These are phyloP conservation scores for Coemansia sp. DNA, from an alignment of 192 early-diverging fungal genomes.

Conservation along the genomic window DNA sequence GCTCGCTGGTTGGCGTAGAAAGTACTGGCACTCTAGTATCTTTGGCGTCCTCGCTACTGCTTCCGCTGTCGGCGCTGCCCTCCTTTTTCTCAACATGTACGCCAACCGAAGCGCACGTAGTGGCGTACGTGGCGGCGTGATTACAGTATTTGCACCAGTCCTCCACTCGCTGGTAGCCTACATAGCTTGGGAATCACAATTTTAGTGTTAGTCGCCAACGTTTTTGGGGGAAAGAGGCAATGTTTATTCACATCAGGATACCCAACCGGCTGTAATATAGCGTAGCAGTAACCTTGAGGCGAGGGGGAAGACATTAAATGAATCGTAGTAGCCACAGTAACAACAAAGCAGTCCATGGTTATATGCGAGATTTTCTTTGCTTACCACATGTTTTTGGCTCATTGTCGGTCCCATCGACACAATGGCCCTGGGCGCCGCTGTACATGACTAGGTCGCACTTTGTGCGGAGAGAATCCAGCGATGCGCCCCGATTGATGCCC, in stretches of 20 bases:
- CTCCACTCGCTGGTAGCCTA: conserved; percentile 52
- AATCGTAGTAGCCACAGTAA: conserved; percentile 2
- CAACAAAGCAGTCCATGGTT: not conserved
- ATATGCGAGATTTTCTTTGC: conserved; percentile 1
- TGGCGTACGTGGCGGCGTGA: conserved; percentile 29
- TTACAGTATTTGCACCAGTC: conserved; percentile 55
- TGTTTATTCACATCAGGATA: not conserved
- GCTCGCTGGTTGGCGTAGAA: conserved; percentile 6
- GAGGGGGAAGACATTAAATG: not conserved
- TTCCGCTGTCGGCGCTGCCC: not conserved
- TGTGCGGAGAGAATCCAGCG: conserved; percentile 37
- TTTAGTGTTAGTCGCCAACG: not conserved
- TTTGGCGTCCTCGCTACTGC: conserved; percentile 2
- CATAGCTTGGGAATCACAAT: not conserved
- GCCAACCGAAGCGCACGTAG: conserved; percentile 40
- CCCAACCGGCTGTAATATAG: not conserved
- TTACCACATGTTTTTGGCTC: conserved; percentile 55
- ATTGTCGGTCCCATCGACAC: conserved; percentile 45
- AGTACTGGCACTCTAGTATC: not conserved
- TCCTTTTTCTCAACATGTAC: conserved; percentile 12
- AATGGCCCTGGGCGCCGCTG: conserved; percentile 31
- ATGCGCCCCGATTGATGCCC: conserved; percentile 45
- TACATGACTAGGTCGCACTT: conserved; percentile 36
- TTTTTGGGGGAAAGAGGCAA: not conserved
- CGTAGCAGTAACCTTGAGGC: not conserved